phyloP scores from a whole-genome alignment of 2,329 filamentous ascomycete species.

The Botrytis deweyae region DNA sequence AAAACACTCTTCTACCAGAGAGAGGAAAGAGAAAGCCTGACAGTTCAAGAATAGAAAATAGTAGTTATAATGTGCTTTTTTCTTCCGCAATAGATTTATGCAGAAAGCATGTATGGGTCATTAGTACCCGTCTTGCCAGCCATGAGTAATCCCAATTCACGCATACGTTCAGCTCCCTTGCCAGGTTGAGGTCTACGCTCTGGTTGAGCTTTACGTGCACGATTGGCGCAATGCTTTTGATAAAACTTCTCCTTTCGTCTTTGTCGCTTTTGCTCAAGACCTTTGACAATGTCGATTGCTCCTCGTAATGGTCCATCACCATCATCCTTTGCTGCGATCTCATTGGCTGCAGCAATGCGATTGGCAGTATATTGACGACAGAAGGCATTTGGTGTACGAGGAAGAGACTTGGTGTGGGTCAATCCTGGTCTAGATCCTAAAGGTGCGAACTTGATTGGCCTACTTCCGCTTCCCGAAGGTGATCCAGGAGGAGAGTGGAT shows the following conservation, averaged over 20 bases:
- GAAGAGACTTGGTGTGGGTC: conserved; percentile 82
- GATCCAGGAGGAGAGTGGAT: conserved; percentile 51
- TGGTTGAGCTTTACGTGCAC: conserved; percentile 68
- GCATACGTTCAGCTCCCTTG: conserved; percentile 89
- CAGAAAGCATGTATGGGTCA: conserved; percentile 68
- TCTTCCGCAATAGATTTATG: conserved; percentile 45
- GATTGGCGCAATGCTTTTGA: conserved; percentile 78
- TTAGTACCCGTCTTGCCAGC: conserved; percentile 72
- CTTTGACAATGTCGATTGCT: conserved; percentile 97
- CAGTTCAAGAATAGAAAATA: conserved; percentile 14
- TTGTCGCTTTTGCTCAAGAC: conserved; percentile 89
- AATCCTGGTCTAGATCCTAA: conserved; percentile 62
- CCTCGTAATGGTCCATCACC: conserved; percentile 71
- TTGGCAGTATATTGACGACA: conserved; percentile 48
- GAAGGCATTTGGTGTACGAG: conserved; percentile 72
- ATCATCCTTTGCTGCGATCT: conserved; percentile 41
- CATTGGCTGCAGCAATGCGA: conserved; percentile 45
- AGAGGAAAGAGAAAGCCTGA: conserved; percentile 19
- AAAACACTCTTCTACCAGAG: conserved; percentile 17
- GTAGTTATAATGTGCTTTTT: not conserved
- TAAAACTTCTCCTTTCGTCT: conserved; percentile 90
- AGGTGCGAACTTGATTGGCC: conserved; percentile 46
- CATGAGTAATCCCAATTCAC: conserved; percentile 84
- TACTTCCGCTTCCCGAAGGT: conserved; percentile 42
- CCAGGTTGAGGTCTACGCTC: conserved; percentile 66